Evolutionary conservation across 306 rosid genomes (phyloP).

Genomic region (Vigna trinervia): DNA sequence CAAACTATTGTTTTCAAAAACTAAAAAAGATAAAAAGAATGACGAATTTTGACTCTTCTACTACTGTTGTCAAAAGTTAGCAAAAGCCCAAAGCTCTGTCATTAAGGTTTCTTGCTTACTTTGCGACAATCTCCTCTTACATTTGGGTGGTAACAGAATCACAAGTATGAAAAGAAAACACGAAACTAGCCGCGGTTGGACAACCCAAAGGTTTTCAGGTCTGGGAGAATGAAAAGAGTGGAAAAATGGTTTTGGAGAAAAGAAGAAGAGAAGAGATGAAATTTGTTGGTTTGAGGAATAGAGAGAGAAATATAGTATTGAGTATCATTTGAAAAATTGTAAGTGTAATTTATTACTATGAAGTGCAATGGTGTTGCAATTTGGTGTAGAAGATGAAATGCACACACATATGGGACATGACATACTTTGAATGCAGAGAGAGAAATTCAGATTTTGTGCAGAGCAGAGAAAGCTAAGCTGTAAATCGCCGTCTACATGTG

Average conservation of each 20-base stretch:
- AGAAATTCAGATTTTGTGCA: background rate
- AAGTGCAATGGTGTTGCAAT: background rate
- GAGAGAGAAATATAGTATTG: conserved; percentile 25
- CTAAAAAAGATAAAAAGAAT: background rate
- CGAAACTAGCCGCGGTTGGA: conserved; percentile 28
- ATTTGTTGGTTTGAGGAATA: conserved; percentile 26
- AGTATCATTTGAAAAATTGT: background rate
- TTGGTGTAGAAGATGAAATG: background rate
- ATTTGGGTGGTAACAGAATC: conserved; percentile 16
- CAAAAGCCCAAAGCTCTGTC: conserved; percentile 23
- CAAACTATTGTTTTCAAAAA: background rate
- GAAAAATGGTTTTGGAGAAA: conserved; percentile 27
- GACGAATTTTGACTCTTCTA: background rate
- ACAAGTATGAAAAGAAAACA: conserved; percentile 36
- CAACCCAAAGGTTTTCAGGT: background rate
- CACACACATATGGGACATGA: conserved; percentile 6
- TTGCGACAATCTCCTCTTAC: background rate
- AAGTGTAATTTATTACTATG: background rate
- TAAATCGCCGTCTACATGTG: conserved; percentile 18
- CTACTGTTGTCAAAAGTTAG: background rate
- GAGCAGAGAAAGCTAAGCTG: background rate
- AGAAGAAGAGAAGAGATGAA: conserved; percentile 26
- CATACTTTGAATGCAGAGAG: conserved; percentile 1
- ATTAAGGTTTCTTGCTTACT: conserved; percentile 14
- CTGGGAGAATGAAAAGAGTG: background rate